Base-by-base conservation (phyloP, 2,329 filamentous ascomycete species). In the Cyclaneusma minus region DNA sequence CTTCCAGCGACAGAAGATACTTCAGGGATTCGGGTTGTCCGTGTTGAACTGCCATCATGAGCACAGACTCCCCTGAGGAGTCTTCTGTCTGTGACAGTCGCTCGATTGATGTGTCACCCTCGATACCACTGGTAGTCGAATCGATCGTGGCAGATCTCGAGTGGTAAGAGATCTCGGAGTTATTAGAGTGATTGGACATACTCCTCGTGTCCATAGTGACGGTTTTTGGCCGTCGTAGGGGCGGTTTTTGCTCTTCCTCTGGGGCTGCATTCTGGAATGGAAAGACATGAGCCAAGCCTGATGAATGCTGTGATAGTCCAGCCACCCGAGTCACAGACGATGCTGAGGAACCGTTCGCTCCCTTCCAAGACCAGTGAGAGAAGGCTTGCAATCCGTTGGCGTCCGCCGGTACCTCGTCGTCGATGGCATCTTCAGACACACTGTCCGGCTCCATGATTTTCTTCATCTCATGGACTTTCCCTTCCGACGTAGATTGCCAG, bases 161-260 rank as follows among this genome's bases (percentile, higher is more conserved):
- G 30, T 75, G 68, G 31, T 82, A 81, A 0, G 87, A 95, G 26
- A 79, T 69, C 18, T 76, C 79, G 0, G 87, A 95, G 21, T 77
- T 78, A 37, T 75, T 84, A 0, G 87, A 95, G 21, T 77, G 78
- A 37, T 75, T 84, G 5, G 87, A 94, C 48, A 91, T 65, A 41
- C 87, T 94, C 37, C 84, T 63, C 10, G 78, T 78, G 44, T 93
- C 83, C 79, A 94, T 79, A 0, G 83, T 81, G 1, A 95, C 87
- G 38, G 66, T 82, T 29, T 50, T 50, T 4, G 41, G 45, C 25
- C 36, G 36, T 20, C 42, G 33, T n/a, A 45, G 31, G 8, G 38
- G 36, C 11, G 43, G 43, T 6, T 40, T 19, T 21, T 36, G 28
- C 18, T 41, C 49, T 89, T 91, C 18, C 66, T 54, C 38, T 64